Evolutionary conservation across 2,329 filamentous ascomycete species (phyloP), one percentile per base, ranked within the genome.

Genomic region (Penicillium olsonii): DNA sequence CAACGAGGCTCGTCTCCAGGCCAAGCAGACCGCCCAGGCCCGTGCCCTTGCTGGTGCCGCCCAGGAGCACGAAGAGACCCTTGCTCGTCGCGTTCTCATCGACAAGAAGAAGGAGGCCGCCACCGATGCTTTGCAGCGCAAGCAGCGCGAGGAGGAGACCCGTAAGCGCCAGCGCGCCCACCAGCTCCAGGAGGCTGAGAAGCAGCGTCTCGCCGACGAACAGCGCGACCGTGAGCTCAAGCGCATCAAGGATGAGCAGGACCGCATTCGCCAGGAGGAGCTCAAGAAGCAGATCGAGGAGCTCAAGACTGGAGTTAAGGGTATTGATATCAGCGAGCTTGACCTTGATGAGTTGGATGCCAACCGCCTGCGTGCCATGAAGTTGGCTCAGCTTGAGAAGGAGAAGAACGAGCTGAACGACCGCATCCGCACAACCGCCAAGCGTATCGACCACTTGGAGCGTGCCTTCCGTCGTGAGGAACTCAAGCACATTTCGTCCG

Each of bases 331-430:
- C 48, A 86, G 88, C 48, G 76, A 78, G 60, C 64, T 79, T 47
- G 85, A 96, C 63, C 79, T 96, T 47, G 87, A 94, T 55, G 89
- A 89, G 58, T 82, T 96, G 49, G 92, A 97, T 73, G 89, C 86
- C 71, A 91, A 90, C 72, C 87, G 87, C 57, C 88, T 99, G 62
- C 92, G 94, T 70, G 87, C 89, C 61, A 87, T 99, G 77, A 97
- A 97, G 80, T 83, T 99, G 50, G 88, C 90, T 53, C 92, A 96
- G 74, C 84, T 99, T 10, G 94, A 97, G 77, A 92, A 92, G 63
- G 94, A 97, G 80, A 99, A 97, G 87, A 95, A 92, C 67, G 91
- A 94, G 67, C 85, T 96, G 60, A 90, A 88, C 57, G 91, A 96
- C 75, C 90, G 88, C 69, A 84, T 97, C 45, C 87, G 91, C 64